Percentiles rank a stretch among this genome's conserved stretches.
phyloP scores from a whole-genome alignment of 768 basidiomycete genomes.

The Termitomyces sp. region DNA sequence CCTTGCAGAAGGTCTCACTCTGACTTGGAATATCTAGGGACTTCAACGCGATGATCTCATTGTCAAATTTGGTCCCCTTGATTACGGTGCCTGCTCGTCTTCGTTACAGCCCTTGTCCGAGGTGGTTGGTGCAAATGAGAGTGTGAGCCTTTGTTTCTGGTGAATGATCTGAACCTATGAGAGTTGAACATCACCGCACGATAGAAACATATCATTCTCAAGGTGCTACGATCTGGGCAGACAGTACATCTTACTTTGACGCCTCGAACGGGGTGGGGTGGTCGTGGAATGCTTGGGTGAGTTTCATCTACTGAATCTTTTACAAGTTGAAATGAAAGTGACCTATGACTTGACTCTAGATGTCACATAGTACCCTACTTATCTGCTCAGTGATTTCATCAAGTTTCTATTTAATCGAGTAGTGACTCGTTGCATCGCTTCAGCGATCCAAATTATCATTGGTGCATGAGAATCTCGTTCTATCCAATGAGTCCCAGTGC shows the following conservation, averaged over 20 bases:
- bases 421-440: too few species aligned
- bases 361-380: slow-evolving; percentile 59
- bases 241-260: slow-evolving; percentile 48
- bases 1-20: not conserved
- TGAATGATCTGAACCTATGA: not conserved
- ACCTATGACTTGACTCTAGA: slow-evolving; percentile 23
- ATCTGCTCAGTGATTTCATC: slow-evolving; percentile 11
- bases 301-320: slow-evolving; percentile 14
- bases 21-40: slow-evolving; percentile 37
- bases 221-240: slow-evolving; percentile 47
- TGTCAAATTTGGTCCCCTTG: slow-evolving; percentile 66
- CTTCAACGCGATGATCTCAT: slow-evolving; percentile 66
- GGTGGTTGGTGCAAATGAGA: slow-evolving; percentile 73
- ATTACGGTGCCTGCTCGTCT: slow-evolving; percentile 42
- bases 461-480: not conserved
- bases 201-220: slow-evolving; percentile 55
- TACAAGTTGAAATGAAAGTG: not conserved
- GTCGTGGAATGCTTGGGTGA: slow-evolving; percentile 79
- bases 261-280: slow-evolving; percentile 80
- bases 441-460: not conserved
- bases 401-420: not conserved
- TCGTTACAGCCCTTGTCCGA: slow-evolving; percentile 63
- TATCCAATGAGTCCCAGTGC: not conserved
- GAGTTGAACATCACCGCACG: not conserved
- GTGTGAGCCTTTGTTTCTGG: slow-evolving; percentile 42